Base-by-base conservation (phyloP, 345 rosid species). In the Camelina neglecta region DNA sequence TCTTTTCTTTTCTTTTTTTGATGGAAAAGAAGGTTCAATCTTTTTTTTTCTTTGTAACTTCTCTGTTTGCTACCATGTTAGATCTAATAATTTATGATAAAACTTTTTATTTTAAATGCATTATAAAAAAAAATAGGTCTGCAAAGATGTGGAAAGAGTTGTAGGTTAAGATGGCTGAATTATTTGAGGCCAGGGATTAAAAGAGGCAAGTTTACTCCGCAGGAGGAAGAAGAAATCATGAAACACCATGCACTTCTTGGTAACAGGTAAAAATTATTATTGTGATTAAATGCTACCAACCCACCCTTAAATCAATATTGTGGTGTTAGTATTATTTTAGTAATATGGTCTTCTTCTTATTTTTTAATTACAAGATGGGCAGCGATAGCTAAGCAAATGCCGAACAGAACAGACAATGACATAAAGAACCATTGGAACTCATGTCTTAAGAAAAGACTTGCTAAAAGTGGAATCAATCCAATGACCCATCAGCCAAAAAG, bases 341-440 rank as follows among this genome's bases (percentile, higher is more conserved):
- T 31, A 33, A 15, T 39, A 21, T 11, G 15, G 42, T 60, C n/a
- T 6, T 2, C 23, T 39, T 7, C 4, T 44, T 42, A 26, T 18
- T 7, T 20, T 16, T 33, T 48, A 0, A 31, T 33, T 8, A 7
- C 13, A 64, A 80, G 83, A 75, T 80, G 83, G 83, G 79, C 83
- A 49, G 60, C 73, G 4, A 80, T 80, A 69, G 80, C 83, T 21
- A 75, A 75, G 51, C 55, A 58, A 41, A 64, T 80, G 72, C 69
- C 70, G 4, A 75, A 72, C 72, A 55, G 83, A 53, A 80, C 83
- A 45, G 83, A 80, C 41, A 80, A 80, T 48, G 83, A 75, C 45
- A 75, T 80, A 10, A 80, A 80, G 74, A 80, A 80, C 53, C 75
- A 73, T 33, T 79, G 82, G 82, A 73, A 79, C 74, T 73, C 82